Percentiles rank a stretch among this genome's conserved stretches.
phyloP scores from a whole-genome alignment of 257 asterid genomes.

The Echium plantagineum region DNA sequence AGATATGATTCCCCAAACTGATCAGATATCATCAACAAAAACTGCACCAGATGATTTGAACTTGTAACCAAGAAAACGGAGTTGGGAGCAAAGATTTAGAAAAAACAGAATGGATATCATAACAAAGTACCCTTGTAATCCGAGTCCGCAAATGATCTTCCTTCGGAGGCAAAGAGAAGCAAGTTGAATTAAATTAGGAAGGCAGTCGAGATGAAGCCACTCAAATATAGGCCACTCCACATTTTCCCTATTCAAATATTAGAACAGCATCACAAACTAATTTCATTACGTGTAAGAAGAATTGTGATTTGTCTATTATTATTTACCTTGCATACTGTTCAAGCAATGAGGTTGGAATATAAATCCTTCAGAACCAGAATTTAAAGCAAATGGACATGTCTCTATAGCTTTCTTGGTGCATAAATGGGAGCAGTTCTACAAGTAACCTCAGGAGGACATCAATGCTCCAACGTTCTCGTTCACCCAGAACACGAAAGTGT shows the following conservation, averaged over 20 bases:
- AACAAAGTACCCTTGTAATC: slow-evolving; percentile 49
- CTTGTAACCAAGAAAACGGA: neutral
- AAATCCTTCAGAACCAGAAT: slow-evolving; percentile 38
- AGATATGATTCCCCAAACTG: slow-evolving; percentile 67
- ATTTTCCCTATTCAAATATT: slow-evolving; percentile 49
- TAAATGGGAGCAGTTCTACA: slow-evolving; percentile 54
- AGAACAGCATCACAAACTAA: slow-evolving; percentile 6
- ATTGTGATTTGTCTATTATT: slow-evolving; percentile 6
- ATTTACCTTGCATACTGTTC: slow-evolving; percentile 65
- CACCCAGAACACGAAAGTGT: slow-evolving; percentile 89
- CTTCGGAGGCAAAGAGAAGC: slow-evolving; percentile 84
- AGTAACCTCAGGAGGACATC: slow-evolving; percentile 87
- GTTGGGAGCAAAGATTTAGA: neutral
- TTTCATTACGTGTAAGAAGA: neutral
- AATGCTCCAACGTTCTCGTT: slow-evolving; percentile 91
- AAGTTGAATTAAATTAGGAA: slow-evolving; percentile 73
- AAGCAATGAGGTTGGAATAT: slow-evolving; percentile 48
- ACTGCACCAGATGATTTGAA: slow-evolving; percentile 33
- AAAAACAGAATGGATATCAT: slow-evolving; percentile 6
- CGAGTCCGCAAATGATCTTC: slow-evolving; percentile 82
- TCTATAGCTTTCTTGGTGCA: slow-evolving; percentile 57
- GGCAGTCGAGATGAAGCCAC: slow-evolving; percentile 81
- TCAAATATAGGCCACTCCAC: slow-evolving; percentile 86
- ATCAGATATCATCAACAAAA: slow-evolving; percentile 59
- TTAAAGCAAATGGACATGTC: slow-evolving; percentile 66